phyloP scores from a whole-genome alignment of 2,329 filamentous ascomycete species.

The Plectosphaerella sp. region DNA sequence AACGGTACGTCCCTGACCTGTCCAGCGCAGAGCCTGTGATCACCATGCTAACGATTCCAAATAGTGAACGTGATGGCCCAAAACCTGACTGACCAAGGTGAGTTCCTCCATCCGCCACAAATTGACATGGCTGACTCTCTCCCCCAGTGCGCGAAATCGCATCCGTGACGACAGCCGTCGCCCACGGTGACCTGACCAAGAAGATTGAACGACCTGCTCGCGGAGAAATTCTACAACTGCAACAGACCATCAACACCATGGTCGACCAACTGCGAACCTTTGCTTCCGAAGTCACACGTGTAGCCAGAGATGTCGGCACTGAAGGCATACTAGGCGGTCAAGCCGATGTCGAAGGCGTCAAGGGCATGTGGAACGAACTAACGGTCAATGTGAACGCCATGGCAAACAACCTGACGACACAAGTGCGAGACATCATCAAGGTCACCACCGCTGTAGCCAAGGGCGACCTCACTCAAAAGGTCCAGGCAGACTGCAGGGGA shows the following conservation, averaged over 20 bases:
- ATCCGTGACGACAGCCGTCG: slow-evolving; percentile 77
- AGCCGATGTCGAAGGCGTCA: slow-evolving; percentile 76
- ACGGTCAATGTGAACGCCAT: slow-evolving; percentile 85
- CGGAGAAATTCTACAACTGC: slow-evolving; percentile 77
- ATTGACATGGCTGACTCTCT: not conserved
- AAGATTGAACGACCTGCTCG: slow-evolving; percentile 78
- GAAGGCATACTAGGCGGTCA: slow-evolving; percentile 80
- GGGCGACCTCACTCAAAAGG: slow-evolving; percentile 94
- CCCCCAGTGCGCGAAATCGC: slow-evolving; percentile 72
- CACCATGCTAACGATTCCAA: not conserved
- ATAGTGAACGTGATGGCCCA: slow-evolving; percentile 79
- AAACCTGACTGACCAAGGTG: slow-evolving; percentile 72
- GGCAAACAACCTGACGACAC: slow-evolving; percentile 81
- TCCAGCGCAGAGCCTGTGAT: not conserved
- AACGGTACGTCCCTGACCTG: slow-evolving; percentile 51
- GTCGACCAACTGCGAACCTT: slow-evolving; percentile 81
- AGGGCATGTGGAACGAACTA: slow-evolving; percentile 85
- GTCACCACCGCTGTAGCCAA: slow-evolving; percentile 68
- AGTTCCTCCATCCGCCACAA: slow-evolving; percentile 7
- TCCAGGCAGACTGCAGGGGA: slow-evolving; percentile 86
- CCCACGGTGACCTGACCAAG: slow-evolving; percentile 77
- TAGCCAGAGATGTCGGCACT: slow-evolving; percentile 78
- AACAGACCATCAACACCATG: slow-evolving; percentile 88
- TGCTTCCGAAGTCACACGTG: slow-evolving; percentile 77
- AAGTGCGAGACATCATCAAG: slow-evolving; percentile 92